A percentile compares a stretch with the other conserved stretches of the same genome.
phyloP scores from a whole-genome alignment of 768 basidiomycete species.

The Rhodotorula kratochvilovae region DNA sequence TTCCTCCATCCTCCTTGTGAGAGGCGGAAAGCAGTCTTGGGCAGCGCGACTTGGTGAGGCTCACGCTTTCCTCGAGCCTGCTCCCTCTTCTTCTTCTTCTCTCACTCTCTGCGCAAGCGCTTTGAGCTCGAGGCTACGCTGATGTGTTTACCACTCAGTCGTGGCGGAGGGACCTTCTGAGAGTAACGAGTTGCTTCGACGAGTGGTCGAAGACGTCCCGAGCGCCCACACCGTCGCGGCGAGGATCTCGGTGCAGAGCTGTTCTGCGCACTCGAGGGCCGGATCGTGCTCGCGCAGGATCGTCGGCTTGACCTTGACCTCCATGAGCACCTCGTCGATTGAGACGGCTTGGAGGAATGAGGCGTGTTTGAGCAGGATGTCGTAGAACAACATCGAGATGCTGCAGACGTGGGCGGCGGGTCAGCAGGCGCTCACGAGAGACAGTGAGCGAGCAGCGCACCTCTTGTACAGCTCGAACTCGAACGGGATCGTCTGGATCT shows the following conservation, averaged over 20 bases:
- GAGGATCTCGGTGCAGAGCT: slow-evolving; percentile 69
- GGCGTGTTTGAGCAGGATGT: slow-evolving; percentile 79
- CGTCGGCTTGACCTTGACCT: slow-evolving; percentile 58
- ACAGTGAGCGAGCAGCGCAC: slow-evolving; percentile 37
- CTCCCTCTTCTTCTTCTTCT: too few relatives aligned
- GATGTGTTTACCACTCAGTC: too few relatives aligned
- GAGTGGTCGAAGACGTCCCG: too few relatives aligned
- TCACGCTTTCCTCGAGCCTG: too few relatives aligned
- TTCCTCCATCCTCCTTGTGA: too few relatives aligned
- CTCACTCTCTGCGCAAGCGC: too few relatives aligned
- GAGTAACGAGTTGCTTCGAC: too few relatives aligned
- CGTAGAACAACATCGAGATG: slow-evolving; percentile 82
- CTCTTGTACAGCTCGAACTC: slow-evolving; percentile 72
- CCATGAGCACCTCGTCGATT: slow-evolving; percentile 91
- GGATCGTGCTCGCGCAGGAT: slow-evolving; percentile 6
- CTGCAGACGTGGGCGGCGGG: slow-evolving; percentile 42
- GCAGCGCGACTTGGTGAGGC: too few relatives aligned
- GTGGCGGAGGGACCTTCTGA: too few relatives aligned
- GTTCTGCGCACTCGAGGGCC: slow-evolving; percentile 50
- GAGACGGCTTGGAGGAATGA: slow-evolving; percentile 93
- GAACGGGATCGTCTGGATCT: slow-evolving; percentile 74
- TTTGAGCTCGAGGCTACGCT: too few relatives aligned
- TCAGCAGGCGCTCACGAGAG: neutral
- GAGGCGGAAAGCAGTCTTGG: too few relatives aligned
- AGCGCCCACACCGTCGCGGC: too few relatives aligned